Evolutionary conservation across 2,329 filamentous ascomycete genomes (phyloP).

Genomic region (Alternaria infectoria): DNA sequence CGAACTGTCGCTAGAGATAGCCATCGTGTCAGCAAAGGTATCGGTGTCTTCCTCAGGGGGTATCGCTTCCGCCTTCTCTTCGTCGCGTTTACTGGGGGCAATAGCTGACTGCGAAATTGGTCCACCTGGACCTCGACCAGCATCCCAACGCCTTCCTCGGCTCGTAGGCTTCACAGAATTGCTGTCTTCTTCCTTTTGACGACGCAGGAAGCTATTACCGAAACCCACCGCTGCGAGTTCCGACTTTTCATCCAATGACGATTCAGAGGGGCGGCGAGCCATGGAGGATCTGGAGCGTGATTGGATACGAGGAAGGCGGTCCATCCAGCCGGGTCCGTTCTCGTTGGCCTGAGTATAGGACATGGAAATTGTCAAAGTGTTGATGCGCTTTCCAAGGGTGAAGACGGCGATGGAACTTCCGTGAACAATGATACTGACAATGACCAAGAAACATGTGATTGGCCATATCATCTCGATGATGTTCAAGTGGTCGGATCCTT

Average conservation of each 20-base stretch:
- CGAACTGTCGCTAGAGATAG: conserved; percentile 47
- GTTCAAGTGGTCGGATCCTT: conserved; percentile 65
- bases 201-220: conserved; percentile 79
- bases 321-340: conserved; percentile 93
- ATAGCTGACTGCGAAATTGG: conserved; percentile 92
- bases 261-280: conserved; percentile 65
- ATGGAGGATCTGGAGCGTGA: conserved; percentile 82
- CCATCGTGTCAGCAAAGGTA: conserved; percentile 52
- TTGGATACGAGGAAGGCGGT: conserved; percentile 79
- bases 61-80: conserved; percentile 40
- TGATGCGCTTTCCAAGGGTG: conserved; percentile 96
- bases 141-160: conserved; percentile 72
- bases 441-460: conserved; percentile 90
- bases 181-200: conserved; percentile 77
- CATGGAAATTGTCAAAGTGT: conserved; percentile 92
- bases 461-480: conserved; percentile 92
- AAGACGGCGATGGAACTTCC: conserved; percentile 99
- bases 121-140: conserved; percentile 77
- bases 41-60: conserved; percentile 54
- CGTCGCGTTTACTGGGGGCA: conserved; percentile 62
- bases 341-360: conserved; percentile 92
- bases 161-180: conserved; percentile 58
- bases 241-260: conserved; percentile 63
- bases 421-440: conserved; percentile 92
- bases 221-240: conserved; percentile 69